Evolutionary conservation across 2,329 filamentous ascomycete species (phyloP).

Genomic region (Escovopsis weberi): DNA sequence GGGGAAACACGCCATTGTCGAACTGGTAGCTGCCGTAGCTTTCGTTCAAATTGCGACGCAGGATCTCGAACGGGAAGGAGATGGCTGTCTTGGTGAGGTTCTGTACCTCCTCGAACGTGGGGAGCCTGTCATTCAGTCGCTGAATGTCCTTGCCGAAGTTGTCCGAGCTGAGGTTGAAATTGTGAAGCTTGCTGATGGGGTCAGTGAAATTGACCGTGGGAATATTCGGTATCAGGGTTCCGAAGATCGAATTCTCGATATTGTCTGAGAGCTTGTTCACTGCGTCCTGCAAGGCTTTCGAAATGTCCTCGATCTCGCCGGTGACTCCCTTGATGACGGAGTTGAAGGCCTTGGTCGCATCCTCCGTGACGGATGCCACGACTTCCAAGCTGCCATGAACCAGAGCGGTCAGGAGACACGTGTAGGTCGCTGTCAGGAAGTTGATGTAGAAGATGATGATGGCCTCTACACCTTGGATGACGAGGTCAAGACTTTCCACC

Average conservation of each 20-base stretch:
- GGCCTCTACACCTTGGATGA: conserved; percentile 69
- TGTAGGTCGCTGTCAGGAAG: conserved; percentile 77
- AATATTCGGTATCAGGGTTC: conserved; percentile 29
- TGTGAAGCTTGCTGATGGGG: conserved; percentile 50
- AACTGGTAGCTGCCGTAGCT: conserved; percentile 63
- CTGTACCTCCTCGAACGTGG: conserved; percentile 69
- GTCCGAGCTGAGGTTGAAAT: conserved; percentile 52
- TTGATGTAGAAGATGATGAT: conserved; percentile 88
- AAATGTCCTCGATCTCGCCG: conserved; percentile 41
- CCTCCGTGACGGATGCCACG: conserved; percentile 38
- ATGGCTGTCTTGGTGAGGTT: conserved; percentile 68
- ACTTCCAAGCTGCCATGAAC: conserved; percentile 66
- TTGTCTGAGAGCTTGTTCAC: conserved; percentile 34
- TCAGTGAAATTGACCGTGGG: conserved; percentile 49
- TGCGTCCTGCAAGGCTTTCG: conserved; percentile 31
- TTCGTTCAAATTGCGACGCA: conserved; percentile 58
- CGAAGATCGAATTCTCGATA: conserved; percentile 32
- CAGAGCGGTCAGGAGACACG: conserved; percentile 75
- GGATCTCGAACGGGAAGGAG: conserved; percentile 63
- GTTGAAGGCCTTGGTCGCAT: conserved; percentile 35
- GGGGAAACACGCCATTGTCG: conserved; percentile 61
- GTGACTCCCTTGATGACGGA: conserved; percentile 40
- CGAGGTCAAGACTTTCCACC: conserved; percentile 63
- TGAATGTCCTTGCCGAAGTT: conserved; percentile 54
- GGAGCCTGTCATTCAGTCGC: conserved; percentile 64